These are phyloP conservation scores for Cyclotella distinguenda DNA, from an alignment of 108 stramenopile species.

Conservation along the genomic window DNA sequence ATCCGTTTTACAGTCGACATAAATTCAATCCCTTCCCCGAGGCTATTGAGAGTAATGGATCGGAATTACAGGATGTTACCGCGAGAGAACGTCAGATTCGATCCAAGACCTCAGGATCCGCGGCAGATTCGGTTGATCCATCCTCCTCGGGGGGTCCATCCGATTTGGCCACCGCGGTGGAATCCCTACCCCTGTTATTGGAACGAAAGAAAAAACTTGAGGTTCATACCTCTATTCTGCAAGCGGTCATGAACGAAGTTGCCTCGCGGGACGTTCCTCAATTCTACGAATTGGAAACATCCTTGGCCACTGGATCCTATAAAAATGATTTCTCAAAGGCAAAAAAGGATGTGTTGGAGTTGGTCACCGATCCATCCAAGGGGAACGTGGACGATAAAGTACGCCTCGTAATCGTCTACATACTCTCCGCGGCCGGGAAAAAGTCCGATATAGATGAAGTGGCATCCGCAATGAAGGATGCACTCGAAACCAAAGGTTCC, in stretches of 20 bases:
- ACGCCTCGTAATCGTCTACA: constrained; percentile 86
- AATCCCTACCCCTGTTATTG: constrained; percentile 91
- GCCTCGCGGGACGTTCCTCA: constrained; percentile 95
- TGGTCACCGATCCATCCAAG: constrained; percentile 80
- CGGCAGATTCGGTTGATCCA: constrained; percentile 58
- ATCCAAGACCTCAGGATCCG: constrained; percentile 55
- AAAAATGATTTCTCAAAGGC: constrained; percentile 73
- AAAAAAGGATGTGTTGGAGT: constrained; percentile 73
- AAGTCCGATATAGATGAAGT: constrained; percentile 84
- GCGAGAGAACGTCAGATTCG: constrained; percentile 77
- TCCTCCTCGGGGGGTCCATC: constrained; percentile 66
- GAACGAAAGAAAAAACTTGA: constrained; percentile 95
- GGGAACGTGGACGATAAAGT: constrained; percentile 96
- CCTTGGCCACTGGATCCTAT: constrained; percentile 83
- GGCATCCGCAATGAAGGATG: constrained; percentile 63
- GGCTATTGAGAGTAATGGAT: constrained; percentile 94
- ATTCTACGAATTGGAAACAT: constrained; percentile 91
- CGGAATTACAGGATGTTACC: constrained; percentile 91
- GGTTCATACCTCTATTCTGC: constrained; percentile 94
- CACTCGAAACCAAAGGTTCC: constrained; percentile 58
- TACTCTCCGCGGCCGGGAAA: constrained; percentile 71
- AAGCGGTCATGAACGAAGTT: constrained; percentile 97
- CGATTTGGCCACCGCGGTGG: constrained; percentile 88
- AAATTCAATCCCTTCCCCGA: constrained; percentile 96
- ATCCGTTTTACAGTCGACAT: constrained; percentile 85